A percentile compares a stretch with the other conserved stretches of the same genome.
phyloP scores from a whole-genome alignment of 306 rosid genomes.

The Dalbergia cochinchinensis region DNA sequence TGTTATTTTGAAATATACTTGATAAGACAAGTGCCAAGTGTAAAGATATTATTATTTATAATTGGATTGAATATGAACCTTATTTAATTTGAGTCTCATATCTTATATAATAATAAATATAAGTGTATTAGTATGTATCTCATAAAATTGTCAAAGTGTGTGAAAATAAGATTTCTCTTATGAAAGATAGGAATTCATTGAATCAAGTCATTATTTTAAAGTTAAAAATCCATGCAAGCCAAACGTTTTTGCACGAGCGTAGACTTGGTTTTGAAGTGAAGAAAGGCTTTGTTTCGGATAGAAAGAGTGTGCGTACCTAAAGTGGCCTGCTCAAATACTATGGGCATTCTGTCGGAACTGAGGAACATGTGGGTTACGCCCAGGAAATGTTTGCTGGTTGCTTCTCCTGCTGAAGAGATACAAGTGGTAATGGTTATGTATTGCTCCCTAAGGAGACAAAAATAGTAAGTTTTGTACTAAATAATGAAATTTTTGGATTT shows the following conservation, averaged over 20 bases:
- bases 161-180: no score
- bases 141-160: no score
- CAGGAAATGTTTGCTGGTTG: slow-evolving; percentile 50
- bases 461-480: no score
- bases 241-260: not conserved
- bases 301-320: not conserved
- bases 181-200: not conserved
- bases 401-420: slow-evolving; percentile 72
- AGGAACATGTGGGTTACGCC: slow-evolving; percentile 57
- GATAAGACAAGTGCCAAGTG: no score
- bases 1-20: no score
- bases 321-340: slow-evolving; percentile 5
- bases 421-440: not conserved
- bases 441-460: no score
- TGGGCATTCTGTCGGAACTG: slow-evolving; percentile 69
- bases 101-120: no score
- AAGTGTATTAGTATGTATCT: no score
- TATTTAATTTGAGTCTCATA: no score
- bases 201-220: not conserved
- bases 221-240: not conserved
- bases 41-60: no score
- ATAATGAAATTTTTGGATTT: no score
- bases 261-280: not conserved
- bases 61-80: no score
- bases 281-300: not conserved